These are phyloP conservation scores for Xylariaceae sp. DNA, from an alignment of 2,329 filamentous ascomycete genomes.

Conservation along the genomic window DNA sequence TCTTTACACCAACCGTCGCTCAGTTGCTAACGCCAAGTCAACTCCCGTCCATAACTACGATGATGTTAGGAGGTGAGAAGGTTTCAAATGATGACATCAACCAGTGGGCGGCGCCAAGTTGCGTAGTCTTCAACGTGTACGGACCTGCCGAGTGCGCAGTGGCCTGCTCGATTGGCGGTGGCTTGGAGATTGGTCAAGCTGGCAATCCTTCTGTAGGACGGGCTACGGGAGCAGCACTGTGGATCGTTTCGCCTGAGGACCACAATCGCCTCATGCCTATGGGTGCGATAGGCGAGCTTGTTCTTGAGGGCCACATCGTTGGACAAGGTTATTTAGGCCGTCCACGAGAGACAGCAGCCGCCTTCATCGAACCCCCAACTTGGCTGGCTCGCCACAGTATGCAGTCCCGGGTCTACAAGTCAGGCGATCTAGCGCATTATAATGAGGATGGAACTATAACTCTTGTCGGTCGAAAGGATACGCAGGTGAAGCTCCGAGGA, in stretches of 20 bases:
- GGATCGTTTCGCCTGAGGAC: neutral
- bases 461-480: neutral
- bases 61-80: neutral
- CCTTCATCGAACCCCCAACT: neutral
- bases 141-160: neutral
- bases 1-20: constrained; percentile 2
- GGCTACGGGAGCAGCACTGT: neutral
- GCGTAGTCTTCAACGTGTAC: neutral
- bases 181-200: too few species aligned
- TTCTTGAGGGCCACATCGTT: neutral
- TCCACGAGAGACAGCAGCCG: neutral
- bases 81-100: neutral
- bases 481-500: neutral
- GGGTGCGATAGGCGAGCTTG: neutral
- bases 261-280: neutral
- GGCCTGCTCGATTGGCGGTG: neutral
- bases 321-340: neutral
- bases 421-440: neutral
- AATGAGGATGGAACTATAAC: neutral
- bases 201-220: neutral
- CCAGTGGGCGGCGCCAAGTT: neutral
- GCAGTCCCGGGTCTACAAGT: neutral
- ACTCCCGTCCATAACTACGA: neutral
- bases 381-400: neutral
- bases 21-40: neutral